Percentiles rank a stretch among this genome's conserved stretches.
Conservation (phyloP, 2,329 filamentous ascomycete genomes). For the Kalmusia sp. region DNA sequence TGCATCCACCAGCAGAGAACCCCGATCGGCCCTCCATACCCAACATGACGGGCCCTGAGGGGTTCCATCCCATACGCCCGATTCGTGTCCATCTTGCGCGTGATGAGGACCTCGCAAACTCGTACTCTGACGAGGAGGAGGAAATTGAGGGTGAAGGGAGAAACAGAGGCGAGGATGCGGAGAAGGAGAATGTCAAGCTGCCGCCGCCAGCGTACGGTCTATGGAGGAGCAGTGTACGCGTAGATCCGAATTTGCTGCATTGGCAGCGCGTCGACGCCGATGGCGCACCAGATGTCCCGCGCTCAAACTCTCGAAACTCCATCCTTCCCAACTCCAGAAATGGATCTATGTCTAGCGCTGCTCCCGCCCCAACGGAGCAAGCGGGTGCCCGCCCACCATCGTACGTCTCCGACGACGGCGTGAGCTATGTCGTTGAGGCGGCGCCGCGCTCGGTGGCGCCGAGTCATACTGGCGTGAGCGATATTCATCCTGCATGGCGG, state of each 20-base stretch:
- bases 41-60: slow-evolving; percentile 62
- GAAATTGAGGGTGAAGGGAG: slow-evolving; percentile 9
- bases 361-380: not conserved
- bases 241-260: slow-evolving; percentile 81
- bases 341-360: slow-evolving; percentile 9
- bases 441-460: slow-evolving; percentile 49
- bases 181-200: slow-evolving; percentile 29
- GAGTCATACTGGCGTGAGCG: slow-evolving; percentile 33
- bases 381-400: slow-evolving; percentile 68
- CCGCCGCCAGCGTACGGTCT: slow-evolving; percentile 83
- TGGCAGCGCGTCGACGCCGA: slow-evolving; percentile 69
- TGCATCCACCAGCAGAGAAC: slow-evolving; percentile 50
- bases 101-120: slow-evolving; percentile 71
- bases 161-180: slow-evolving; percentile 15
- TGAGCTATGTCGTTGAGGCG: slow-evolving; percentile 74
- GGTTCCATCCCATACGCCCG: slow-evolving; percentile 74
- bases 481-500: slow-evolving; percentile 48
- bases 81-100: slow-evolving; percentile 78
- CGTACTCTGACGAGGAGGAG: slow-evolving; percentile 58
- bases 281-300: not conserved
- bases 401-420: slow-evolving; percentile 77
- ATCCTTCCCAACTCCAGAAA: not conserved
- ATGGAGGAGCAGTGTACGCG: slow-evolving; percentile 81
- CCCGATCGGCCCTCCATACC: slow-evolving; percentile 45
- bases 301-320: not conserved